These are phyloP conservation scores for Prinsepia uniflora DNA, from an alignment of 306 rosid species.

Conservation along the genomic window DNA sequence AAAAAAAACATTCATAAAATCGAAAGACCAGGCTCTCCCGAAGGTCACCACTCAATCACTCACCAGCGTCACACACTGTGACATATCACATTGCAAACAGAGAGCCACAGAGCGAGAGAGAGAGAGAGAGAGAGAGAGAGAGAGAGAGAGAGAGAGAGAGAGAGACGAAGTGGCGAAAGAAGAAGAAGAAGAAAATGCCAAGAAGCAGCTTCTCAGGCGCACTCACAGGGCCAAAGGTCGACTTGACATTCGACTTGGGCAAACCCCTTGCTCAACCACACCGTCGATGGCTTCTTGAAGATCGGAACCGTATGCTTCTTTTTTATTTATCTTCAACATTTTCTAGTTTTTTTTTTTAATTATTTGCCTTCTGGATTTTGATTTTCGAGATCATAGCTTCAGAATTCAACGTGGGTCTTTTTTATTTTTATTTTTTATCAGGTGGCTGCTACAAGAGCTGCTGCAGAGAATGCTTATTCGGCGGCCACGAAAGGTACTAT, in stretches of 20 bases:
- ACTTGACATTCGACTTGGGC: constrained; percentile 64
- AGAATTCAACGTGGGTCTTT: background rate
- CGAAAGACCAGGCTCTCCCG: background rate
- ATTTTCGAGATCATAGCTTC: background rate
- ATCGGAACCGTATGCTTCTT: constrained; percentile 65
- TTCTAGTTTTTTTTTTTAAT: background rate
- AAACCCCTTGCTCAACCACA: constrained; percentile 64
- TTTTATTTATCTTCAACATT: background rate
- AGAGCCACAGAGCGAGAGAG: background rate
- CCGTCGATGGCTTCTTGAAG: constrained; percentile 84
- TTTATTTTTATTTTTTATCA: constrained; percentile 22
- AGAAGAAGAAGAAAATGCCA: constrained; percentile 52
- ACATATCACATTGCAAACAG: no score
- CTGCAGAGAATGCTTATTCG: constrained; percentile 67
- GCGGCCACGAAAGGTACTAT: constrained; percentile 43
- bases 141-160: no score
- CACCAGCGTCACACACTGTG: no score
- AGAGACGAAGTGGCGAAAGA: background rate
- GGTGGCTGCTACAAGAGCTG: constrained; percentile 76
- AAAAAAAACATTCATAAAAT: background rate
- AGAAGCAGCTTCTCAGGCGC: constrained; percentile 41
- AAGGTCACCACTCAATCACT: no score
- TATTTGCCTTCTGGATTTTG: background rate
- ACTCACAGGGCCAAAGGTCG: constrained; percentile 50
- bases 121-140: background rate